Evolutionary conservation across 169 alveolate genomes (phyloP).

Genomic region (Theileria orientalis): DNA sequence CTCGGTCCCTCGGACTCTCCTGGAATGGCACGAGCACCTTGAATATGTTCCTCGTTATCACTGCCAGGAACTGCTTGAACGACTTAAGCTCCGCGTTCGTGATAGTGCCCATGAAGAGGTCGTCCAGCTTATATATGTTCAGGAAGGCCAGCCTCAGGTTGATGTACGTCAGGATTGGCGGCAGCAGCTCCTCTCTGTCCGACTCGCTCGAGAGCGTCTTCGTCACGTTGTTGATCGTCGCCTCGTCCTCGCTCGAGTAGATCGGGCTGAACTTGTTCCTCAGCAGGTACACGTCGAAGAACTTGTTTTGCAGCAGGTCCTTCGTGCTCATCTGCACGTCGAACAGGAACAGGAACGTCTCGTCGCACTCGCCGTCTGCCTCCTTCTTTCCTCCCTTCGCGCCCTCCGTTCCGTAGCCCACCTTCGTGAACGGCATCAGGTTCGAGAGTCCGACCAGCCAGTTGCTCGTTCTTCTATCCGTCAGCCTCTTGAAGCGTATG

Average conservation of each 20-base stretch:
- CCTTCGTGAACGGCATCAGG: conserved; percentile 45
- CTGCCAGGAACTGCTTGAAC: conserved; percentile 27
- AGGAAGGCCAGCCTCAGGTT: conserved; percentile 61
- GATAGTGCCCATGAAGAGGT: conserved; percentile 44
- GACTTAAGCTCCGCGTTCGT: not conserved
- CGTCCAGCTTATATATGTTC: conserved; percentile 49
- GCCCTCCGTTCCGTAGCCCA: conserved; percentile 1
- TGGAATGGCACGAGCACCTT: not conserved
- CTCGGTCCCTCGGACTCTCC: not conserved
- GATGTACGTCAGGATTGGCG: conserved; percentile 60
- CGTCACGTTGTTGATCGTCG: conserved; percentile 59
- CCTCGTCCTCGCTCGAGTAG: conserved; percentile 50
- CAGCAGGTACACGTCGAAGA: conserved; percentile 47
- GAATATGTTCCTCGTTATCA: conserved; percentile 13
- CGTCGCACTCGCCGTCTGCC: conserved; percentile 4
- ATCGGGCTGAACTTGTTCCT: conserved; percentile 55
- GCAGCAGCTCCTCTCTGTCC: conserved; percentile 60
- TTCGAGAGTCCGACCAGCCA: conserved; percentile 62
- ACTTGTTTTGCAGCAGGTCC: conserved; percentile 25
- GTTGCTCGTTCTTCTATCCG: conserved; percentile 37
- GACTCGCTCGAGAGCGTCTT: conserved; percentile 46
- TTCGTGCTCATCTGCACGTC: conserved; percentile 49
- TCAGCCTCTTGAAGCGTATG: conserved; percentile 41
- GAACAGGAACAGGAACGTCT: conserved; percentile 51
- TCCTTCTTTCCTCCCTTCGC: not conserved